Evolutionary conservation across 768 basidiomycete species (phyloP), one percentile per base, ranked within the genome.

Genomic region (Tylopilus rubrobrunneus): DNA sequence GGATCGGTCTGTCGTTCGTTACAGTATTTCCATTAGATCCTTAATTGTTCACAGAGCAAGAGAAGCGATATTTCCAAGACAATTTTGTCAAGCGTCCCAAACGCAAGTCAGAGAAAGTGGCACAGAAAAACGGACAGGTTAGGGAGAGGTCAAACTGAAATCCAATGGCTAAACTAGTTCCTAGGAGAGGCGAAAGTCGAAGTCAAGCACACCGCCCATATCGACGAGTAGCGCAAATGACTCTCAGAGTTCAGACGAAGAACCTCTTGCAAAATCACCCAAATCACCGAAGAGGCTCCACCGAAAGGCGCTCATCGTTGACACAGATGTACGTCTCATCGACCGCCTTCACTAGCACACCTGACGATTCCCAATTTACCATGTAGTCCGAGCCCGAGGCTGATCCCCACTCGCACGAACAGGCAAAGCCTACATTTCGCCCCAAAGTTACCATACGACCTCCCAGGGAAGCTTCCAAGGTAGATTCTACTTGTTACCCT

Each of bases 1-100:
- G 86, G 86, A 88, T 88, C 21, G 67, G 87, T 87, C 46, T 55
- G 62, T 62, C 9, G 45, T 49, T 25, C 39, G 11, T 23, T 28
- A 5, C 9, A 12, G 10, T 29, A n/a, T 42, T 25, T 28, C 23
- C 17, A 25, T 15, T 14, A 31, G 10, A 31, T 42, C 25, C 33
- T 58, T 17, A 64, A 21, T 19, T 8, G 0, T 48, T 36, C 49
- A 21, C 48, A 78, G 77, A 64, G 28, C 67, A 65, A 39, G 78
- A 78, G 61, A 78, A 75, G 59, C 55, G 60, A 23, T 70, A 60
- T 48, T 78, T 75, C 47, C 55, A 58, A 7, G 50, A 62, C 48
- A 70, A 62, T 12, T 70, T 71, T 45, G 47, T 53, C 37, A 68
- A 65, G 46, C 34, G 56, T 1, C 42, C 61, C 28, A 62, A 53